These are phyloP conservation scores for Amanita muscaria DNA, from an alignment of 768 basidiomycete genomes.

Conservation along the genomic window DNA sequence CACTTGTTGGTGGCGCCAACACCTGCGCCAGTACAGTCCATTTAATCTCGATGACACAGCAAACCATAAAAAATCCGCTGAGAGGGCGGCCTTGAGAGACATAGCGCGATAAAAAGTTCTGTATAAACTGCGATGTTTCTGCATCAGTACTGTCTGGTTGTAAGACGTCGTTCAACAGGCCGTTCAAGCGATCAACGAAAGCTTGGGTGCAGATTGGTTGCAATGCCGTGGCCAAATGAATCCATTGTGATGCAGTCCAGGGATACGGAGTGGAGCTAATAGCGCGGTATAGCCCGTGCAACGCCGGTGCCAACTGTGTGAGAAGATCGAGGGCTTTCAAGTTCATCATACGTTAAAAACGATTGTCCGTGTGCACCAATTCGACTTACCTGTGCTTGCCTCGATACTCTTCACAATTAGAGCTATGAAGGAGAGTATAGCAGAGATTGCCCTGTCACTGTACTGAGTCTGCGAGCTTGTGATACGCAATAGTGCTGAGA, in stretches of 20 bases:
- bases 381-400: conserved; percentile 41
- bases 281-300: conserved; percentile 84
- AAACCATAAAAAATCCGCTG: conserved; percentile 84
- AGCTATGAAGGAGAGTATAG: conserved; percentile 54
- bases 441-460: conserved; percentile 39
- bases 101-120: conserved; percentile 69
- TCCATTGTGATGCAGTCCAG: conserved; percentile 68
- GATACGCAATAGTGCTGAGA: conserved; percentile 66
- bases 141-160: conserved; percentile 42
- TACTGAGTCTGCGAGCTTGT: conserved; percentile 45
- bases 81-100: conserved; percentile 67
- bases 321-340: conserved; percentile 58
- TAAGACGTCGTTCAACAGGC: conserved; percentile 54
- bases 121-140: conserved; percentile 48
- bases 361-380: background rate
- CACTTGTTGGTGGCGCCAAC: conserved; percentile 27
- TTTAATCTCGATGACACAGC: conserved; percentile 77
- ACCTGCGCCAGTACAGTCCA: conserved; percentile 82
- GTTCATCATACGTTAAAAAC: background rate
- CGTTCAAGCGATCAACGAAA: conserved; percentile 66
- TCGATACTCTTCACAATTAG: conserved; percentile 49
- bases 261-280: conserved; percentile 69
- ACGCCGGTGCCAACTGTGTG: conserved; percentile 66
- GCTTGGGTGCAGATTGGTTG: conserved; percentile 54
- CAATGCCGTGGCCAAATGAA: conserved; percentile 41